Percentiles rank a stretch among this genome's conserved stretches.
Conservation (phyloP, 2,329 filamentous ascomycete genomes). For the Pseudogymnoascus sp. region DNA sequence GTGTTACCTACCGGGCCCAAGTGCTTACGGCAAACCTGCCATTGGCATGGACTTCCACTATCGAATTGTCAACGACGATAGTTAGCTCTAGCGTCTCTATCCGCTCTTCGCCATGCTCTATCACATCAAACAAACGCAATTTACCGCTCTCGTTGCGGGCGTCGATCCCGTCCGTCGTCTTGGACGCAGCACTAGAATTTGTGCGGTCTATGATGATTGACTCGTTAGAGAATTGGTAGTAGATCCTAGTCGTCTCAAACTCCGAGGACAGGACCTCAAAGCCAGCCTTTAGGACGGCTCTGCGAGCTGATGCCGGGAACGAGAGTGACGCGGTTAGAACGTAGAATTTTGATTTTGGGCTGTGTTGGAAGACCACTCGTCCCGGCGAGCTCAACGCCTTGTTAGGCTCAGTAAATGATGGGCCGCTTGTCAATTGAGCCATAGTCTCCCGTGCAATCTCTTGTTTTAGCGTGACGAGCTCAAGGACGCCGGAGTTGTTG, state of each 20-base stretch:
- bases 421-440: constrained; percentile 25
- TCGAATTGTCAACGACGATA: constrained; percentile 35
- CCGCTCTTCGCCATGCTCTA: constrained; percentile 27
- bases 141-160: constrained; percentile 18
- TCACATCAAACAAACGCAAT: constrained; percentile 16
- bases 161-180: constrained; percentile 34
- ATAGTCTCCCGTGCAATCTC: constrained; percentile 33
- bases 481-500: constrained; percentile 29
- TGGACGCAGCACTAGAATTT: constrained; percentile 35
- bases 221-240: constrained; percentile 40
- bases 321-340: constrained; percentile 32
- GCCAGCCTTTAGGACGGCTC: constrained; percentile 32
- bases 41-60: constrained; percentile 37
- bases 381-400: neutral
- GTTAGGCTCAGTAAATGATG: neutral
- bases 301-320: constrained; percentile 32
- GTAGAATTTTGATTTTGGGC: constrained; percentile 33
- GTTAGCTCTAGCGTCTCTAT: constrained; percentile 35
- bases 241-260: constrained; percentile 35
- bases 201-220: constrained; percentile 35
- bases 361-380: constrained; percentile 14
- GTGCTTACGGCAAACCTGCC: constrained; percentile 36
- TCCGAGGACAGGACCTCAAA: constrained; percentile 36
- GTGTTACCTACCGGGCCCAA: constrained; percentile 34
- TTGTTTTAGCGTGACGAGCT: constrained; percentile 34